Evolutionary conservation across 148 eudicot genomes (phyloP), one percentile per base, ranked within the genome.

Genomic region (Vaccinium macrocarpon): DNA sequence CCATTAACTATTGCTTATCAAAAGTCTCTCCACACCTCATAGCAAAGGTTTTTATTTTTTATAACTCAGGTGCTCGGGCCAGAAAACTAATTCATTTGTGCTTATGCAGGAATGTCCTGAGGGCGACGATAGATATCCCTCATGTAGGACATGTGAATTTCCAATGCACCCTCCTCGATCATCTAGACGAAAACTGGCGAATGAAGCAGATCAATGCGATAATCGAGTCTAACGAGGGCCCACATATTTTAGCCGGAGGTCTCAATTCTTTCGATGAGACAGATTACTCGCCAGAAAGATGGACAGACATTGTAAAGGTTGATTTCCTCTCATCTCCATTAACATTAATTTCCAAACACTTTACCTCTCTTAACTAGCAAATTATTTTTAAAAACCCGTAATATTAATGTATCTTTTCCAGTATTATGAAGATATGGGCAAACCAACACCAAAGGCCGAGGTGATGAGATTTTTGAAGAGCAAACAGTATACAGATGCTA

Each of bases 221-320:
- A n/a, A 92, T 97, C 23, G 85, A 89, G 84, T 92, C 98, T 8
- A 90, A 88, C 38, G 90, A 92, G n/a, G 88, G 85, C 5, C 99
- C 99, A 49, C 98, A 95, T 86, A 93, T 97, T 86, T 59, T 97
- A 84, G 98, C 94, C 0, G 99, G 99, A 83, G 99, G 99, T 29
- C 95, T 97, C 53, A 97, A 95, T 86, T 93, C 99, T 38, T 91
- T 97, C 0, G 97, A 95, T 48, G 92, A 91, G 80, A 88, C 94
- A 5, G 99, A 97, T 91, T 97, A 97, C 87, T 97, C 99, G 2
- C 81, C 88, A 4, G 97, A 97, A 70, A 93, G 98, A 97, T 97
- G 99, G 99, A 95, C 93, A 8, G 98, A 97, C 82, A 97, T 97
- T 85, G 89, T 95, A 0, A 93, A 95, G 96, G 99, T 97, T 71